A percentile compares a stretch with the other conserved stretches of the same genome.
Conservation (phyloP, 2,329 filamentous ascomycete species). For the Chlorencoelia australis region DNA sequence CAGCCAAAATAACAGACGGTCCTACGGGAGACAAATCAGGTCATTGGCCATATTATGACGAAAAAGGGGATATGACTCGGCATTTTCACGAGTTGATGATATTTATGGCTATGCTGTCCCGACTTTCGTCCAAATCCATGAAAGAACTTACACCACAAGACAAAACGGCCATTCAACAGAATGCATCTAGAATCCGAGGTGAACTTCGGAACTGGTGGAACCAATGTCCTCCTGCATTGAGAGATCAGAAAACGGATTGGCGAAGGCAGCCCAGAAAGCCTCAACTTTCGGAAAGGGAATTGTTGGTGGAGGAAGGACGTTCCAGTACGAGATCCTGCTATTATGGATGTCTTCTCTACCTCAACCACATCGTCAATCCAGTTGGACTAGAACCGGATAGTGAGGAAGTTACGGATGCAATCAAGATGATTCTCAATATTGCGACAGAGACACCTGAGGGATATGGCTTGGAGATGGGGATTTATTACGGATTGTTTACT, state of each 20-base stretch:
- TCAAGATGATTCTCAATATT: conserved; percentile 22
- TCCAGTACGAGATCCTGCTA: conserved; percentile 24
- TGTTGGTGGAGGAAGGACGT: conserved; percentile 23
- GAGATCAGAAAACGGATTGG: conserved; percentile 23
- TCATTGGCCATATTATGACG: conserved; percentile 25
- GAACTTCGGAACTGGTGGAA: conserved; percentile 22
- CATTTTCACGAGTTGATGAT: conserved; percentile 24
- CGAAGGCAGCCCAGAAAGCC: conserved; percentile 16
- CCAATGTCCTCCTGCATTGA: conserved; percentile 15
- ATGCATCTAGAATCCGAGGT: conserved; percentile 12
- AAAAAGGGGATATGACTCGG: conserved; percentile 17
- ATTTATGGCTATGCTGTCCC: conserved; percentile 22
- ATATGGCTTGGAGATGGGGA: conserved; percentile 25
- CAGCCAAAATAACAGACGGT: conserved; percentile 2
- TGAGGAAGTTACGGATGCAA: conserved; percentile 17
- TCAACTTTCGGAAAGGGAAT: conserved; percentile 22
- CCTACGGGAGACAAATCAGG: not conserved
- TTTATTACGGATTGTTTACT: conserved; percentile 26
- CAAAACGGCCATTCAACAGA: conserved; percentile 11
- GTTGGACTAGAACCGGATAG: conserved; percentile 13
- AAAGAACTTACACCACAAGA: conserved; percentile 10
- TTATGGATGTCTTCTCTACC: conserved; percentile 22
- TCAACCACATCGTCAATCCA: conserved; percentile 23
- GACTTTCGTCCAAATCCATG: conserved; percentile 22
- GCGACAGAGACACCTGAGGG: conserved; percentile 23